Percentiles rank a stretch among this genome's conserved stretches.
Conservation (phyloP, 2,329 filamentous ascomycete genomes). For the Cladosporium cucumerinum region DNA sequence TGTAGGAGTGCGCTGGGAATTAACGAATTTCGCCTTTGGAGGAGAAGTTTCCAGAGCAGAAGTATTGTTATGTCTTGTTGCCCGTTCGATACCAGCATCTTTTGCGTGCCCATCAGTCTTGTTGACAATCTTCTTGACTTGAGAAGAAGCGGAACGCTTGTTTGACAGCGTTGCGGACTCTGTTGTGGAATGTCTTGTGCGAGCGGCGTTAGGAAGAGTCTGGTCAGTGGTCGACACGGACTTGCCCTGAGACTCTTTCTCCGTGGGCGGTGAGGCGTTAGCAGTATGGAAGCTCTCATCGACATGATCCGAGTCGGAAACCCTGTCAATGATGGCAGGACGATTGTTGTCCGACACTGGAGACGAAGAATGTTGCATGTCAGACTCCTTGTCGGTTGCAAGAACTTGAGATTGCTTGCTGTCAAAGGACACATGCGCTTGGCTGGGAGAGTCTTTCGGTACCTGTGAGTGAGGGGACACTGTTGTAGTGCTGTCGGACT, state of each 20-base stretch:
- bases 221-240: neutral
- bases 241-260: neutral
- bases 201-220: neutral
- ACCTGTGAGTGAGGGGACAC: neutral
- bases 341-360: neutral
- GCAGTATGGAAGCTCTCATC: conserved; percentile 36
- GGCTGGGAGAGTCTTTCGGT: neutral
- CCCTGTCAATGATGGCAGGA: neutral
- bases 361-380: neutral
- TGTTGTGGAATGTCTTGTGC: neutral
- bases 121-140: neutral
- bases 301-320: conserved; percentile 23
- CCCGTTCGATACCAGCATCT: neutral
- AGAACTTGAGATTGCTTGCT: neutral
- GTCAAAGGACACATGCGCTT: too few relatives aligned
- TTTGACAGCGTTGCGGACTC: neutral
- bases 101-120: neutral
- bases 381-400: neutral
- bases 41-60: neutral
- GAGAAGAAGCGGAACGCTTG: neutral
- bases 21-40: neutral
- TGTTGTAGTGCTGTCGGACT: neutral
- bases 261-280: conserved; percentile 23
- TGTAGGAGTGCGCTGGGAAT: neutral
- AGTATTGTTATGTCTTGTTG: neutral